These are phyloP conservation scores for Myxozyma neotropica DNA, from an alignment of 805 yeast species.

Conservation along the genomic window DNA sequence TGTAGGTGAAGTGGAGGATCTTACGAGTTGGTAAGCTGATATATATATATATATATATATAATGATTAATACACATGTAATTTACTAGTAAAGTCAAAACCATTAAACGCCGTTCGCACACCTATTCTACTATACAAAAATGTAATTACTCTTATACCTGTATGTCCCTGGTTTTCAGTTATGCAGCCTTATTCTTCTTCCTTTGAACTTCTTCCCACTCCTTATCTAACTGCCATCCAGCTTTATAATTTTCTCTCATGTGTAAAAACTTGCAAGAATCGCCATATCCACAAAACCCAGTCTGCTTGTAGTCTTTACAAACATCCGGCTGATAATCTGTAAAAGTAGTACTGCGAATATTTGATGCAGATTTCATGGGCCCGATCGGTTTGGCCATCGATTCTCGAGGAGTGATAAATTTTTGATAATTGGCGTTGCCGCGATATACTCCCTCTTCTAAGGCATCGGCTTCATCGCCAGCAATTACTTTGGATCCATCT, in stretches of 20 bases:
- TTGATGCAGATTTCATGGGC: conserved; percentile 48
- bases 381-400: conserved; percentile 41
- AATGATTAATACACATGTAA: not conserved
- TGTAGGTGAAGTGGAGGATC: conserved; percentile 88
- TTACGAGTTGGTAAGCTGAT: conserved; percentile 76
- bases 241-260: conserved; percentile 79
- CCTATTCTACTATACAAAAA: not conserved
- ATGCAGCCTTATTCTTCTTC: conserved; percentile 31
- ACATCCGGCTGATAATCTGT: conserved; percentile 91
- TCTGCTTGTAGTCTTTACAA: conserved; percentile 86
- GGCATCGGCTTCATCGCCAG: conserved; percentile 8
- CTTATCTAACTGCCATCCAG: conserved; percentile 63
- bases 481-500: not conserved
- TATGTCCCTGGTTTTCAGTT: no score
- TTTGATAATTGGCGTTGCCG: conserved; percentile 23
- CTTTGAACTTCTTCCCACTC: conserved; percentile 63
- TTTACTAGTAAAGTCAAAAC: not conserved
- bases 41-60: not conserved
- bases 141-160: no score
- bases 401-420: conserved; percentile 31
- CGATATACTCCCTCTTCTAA: conserved; percentile 29
- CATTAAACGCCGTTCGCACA: no score
- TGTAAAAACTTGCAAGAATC: conserved; percentile 95
- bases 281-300: conserved; percentile 97
- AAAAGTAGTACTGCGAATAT: conserved; percentile 65